phyloP scores from a whole-genome alignment of 1,139 yeast genomes.

The Kodamaea derodonti region DNA sequence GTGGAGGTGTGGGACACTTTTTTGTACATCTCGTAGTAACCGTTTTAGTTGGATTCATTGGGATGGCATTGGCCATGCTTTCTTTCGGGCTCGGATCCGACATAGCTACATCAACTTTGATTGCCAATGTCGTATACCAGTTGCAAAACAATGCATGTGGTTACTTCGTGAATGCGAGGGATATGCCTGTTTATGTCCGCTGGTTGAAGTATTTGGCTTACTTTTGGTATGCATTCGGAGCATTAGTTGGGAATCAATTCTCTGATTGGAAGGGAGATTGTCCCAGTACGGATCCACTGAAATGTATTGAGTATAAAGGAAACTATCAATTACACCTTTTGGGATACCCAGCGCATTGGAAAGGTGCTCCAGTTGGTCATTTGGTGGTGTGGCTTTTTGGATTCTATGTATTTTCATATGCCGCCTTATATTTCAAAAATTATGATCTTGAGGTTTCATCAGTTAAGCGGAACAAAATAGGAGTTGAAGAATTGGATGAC shows the following conservation, averaged over 20 bases:
- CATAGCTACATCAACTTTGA: constrained; percentile 16
- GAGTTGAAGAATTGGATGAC: constrained; percentile 15
- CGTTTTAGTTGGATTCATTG: constrained; percentile 16
- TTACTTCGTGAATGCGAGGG: constrained; percentile 21
- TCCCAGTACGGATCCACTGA: constrained; percentile 9
- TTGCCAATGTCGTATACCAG: constrained; percentile 19
- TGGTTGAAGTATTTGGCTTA: constrained; percentile 24
- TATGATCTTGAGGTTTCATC: constrained; percentile 20
- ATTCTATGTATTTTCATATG: constrained; percentile 13
- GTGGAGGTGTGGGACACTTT: constrained; percentile 18
- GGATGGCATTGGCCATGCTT: constrained; percentile 20
- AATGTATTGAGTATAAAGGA: constrained; percentile 18
- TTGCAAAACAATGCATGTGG: constrained; percentile 26
- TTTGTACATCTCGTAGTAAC: constrained; percentile 17
- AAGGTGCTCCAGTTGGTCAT: constrained; percentile 18
- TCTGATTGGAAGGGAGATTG: constrained; percentile 21
- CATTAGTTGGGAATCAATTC: constrained; percentile 19
- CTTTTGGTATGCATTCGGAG: constrained; percentile 26
- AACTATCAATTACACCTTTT: constrained; percentile 16
- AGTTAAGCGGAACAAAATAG: constrained; percentile 17
- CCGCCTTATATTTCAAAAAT: constrained; percentile 14
- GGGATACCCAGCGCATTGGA: constrained; percentile 21
- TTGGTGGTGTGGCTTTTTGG: constrained; percentile 18
- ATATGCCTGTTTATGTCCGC: constrained; percentile 24
- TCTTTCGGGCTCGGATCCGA: constrained; percentile 19